phyloP scores from a whole-genome alignment of 2,329 filamentous ascomycete genomes.

The Colletotrichum tofieldiae region DNA sequence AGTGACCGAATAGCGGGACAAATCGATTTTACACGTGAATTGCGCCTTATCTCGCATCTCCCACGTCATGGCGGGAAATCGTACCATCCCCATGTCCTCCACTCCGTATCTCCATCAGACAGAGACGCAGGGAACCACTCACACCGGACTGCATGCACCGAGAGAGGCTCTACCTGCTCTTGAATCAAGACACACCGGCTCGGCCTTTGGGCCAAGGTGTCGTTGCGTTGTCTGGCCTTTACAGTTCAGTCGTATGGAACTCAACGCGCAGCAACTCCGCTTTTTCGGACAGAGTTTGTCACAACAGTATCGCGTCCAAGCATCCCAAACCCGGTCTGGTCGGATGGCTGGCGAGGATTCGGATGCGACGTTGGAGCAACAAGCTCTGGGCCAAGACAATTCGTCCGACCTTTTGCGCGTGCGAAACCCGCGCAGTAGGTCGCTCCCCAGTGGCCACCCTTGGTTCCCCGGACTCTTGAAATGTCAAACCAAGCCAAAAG shows the following conservation, averaged over 20 bases:
- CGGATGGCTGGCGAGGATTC: constrained; percentile 1
- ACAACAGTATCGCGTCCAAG: background rate
- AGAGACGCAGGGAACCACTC: constrained; percentile 6
- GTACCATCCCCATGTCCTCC: constrained; percentile 20
- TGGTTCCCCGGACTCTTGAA: constrained; percentile 30
- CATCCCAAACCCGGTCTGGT: constrained; percentile 1
- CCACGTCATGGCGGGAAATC: constrained; percentile 36
- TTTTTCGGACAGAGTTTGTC: constrained; percentile 5
- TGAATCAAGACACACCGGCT: constrained; percentile 5
- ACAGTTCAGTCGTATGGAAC: background rate
- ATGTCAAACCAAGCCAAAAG: background rate
- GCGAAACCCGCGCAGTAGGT: constrained; percentile 4
- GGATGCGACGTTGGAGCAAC: constrained; percentile 5
- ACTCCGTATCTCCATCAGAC: constrained; percentile 1
- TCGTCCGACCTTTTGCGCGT: constrained; percentile 13
- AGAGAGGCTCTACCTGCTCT: no score
- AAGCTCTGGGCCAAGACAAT: constrained; percentile 15
- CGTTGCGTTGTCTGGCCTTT: background rate
- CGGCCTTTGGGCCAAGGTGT: background rate
- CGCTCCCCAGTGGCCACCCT: background rate
- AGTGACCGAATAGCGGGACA: constrained; percentile 32
- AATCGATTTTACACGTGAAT: constrained; percentile 41
- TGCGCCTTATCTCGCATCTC: constrained; percentile 35
- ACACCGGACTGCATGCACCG: constrained; percentile 4
- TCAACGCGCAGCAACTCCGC: background rate